Percentiles rank a stretch among this genome's conserved stretches.
These are phyloP conservation scores for Neurospora sp. DNA, from an alignment of 495 filamentous ascomycete species.

Conservation along the genomic window DNA sequence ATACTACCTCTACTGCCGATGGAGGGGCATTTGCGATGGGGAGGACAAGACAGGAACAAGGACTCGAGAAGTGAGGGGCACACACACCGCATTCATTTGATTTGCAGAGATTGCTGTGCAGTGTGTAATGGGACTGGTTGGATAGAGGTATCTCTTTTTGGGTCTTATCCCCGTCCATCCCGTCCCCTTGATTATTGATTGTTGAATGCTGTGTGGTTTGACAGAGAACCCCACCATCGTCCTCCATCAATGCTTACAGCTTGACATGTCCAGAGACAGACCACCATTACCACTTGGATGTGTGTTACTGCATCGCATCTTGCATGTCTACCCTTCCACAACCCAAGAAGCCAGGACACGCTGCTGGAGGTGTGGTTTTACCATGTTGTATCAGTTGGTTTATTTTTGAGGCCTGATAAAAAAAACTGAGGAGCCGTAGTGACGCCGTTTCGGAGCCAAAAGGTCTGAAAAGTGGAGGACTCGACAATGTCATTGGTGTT, in stretches of 20 bases:
- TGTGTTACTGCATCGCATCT: neutral
- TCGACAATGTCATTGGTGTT: neutral
- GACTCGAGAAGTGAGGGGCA: neutral
- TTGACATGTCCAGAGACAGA: neutral
- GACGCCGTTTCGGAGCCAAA: neutral
- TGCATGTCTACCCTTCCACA: neutral
- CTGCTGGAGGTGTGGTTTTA: neutral
- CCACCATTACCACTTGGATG: neutral
- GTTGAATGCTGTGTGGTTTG: neutral
- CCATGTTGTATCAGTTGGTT: neutral
- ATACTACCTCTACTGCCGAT: neutral
- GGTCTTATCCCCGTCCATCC: neutral
- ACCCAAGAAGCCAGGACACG: neutral
- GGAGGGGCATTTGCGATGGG: slow-evolving; percentile 1
- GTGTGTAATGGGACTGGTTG: neutral
- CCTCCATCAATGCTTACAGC: neutral
- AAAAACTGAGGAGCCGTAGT: neutral
- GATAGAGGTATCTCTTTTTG: neutral
- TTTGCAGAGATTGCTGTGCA: neutral
- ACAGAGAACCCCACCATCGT: neutral
- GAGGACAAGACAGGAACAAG: neutral
- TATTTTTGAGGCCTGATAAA: neutral
- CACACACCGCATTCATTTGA: neutral
- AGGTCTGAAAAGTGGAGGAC: neutral
- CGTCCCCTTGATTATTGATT: neutral